A percentile compares a stretch with the other conserved stretches of the same genome.
Conservation (phyloP, 441 rosid genomes). For the Populus hybrid region DNA sequence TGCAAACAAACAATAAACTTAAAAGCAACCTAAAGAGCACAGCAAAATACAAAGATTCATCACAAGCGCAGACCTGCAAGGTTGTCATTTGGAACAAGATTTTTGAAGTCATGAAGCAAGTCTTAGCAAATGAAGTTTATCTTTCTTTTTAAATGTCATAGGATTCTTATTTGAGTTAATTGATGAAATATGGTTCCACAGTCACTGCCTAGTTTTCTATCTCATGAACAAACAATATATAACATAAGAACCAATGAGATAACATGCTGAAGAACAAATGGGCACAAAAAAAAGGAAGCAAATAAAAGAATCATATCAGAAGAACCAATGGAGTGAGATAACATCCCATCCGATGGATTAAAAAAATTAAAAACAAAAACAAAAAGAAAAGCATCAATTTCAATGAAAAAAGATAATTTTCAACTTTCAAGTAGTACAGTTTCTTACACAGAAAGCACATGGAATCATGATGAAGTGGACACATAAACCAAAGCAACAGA, state of each 20-base stretch:
- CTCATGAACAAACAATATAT: background rate
- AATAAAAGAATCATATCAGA: background rate
- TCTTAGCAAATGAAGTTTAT: background rate
- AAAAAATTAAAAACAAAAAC: too few species aligned
- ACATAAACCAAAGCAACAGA: background rate
- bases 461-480: too few species aligned
- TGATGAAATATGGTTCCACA: background rate
- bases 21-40: conserved; percentile 2
- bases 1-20: conserved; percentile 14
- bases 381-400: too few species aligned
- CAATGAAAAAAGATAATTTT: too few species aligned
- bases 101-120: background rate
- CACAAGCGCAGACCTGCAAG: background rate
- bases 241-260: background rate
- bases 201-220: background rate
- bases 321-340: background rate
- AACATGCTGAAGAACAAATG: background rate
- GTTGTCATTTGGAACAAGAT: background rate
- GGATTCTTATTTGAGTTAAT: conserved; percentile 3
- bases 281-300: background rate
- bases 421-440: too few species aligned
- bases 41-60: conserved; percentile 3
- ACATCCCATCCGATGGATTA: background rate
- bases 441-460: too few species aligned
- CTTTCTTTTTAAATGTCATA: background rate